Evolutionary conservation across 257 asterid genomes (phyloP).

Genomic region (Nicotiana otophora): DNA sequence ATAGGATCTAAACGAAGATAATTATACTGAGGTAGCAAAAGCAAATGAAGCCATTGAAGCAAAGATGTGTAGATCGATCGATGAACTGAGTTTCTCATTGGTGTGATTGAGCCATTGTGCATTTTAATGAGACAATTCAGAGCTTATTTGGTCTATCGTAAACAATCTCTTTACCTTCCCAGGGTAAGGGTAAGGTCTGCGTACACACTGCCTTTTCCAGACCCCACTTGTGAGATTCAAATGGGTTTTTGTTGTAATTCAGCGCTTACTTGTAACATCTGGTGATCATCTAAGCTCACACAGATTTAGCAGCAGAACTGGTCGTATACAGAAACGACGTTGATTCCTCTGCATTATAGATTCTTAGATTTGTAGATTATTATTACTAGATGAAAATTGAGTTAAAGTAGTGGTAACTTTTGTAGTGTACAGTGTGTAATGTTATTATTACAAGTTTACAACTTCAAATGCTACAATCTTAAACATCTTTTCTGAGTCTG

Average conservation of each 20-base stretch:
- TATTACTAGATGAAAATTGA: background rate
- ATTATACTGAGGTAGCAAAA: conserved; percentile 6
- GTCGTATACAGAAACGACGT: background rate
- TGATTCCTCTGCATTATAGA: background rate
- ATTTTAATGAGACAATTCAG: too few relatives aligned
- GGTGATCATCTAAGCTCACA: background rate
- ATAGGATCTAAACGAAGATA: background rate
- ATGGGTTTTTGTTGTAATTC: too few relatives aligned
- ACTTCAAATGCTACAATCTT: too few relatives aligned
- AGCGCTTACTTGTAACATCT: background rate
- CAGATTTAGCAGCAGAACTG: background rate
- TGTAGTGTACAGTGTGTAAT: too few relatives aligned
- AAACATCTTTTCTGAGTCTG: too few relatives aligned
- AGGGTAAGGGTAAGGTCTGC: too few relatives aligned
- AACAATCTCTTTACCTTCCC: too few relatives aligned
- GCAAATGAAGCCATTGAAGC: conserved; percentile 8
- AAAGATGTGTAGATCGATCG: conserved; percentile 16
- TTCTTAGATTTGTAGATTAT: background rate
- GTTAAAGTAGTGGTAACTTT: background rate
- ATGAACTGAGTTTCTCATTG: conserved; percentile 28
- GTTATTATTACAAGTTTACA: too few relatives aligned
- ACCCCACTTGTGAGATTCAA: too few relatives aligned
- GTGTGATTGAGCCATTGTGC: conserved; percentile 3
- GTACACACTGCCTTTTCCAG: too few relatives aligned
- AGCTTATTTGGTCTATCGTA: too few relatives aligned